Base-by-base conservation (phyloP, 495 filamentous ascomycete genomes). In the Aspergillus nidulans region DNA sequence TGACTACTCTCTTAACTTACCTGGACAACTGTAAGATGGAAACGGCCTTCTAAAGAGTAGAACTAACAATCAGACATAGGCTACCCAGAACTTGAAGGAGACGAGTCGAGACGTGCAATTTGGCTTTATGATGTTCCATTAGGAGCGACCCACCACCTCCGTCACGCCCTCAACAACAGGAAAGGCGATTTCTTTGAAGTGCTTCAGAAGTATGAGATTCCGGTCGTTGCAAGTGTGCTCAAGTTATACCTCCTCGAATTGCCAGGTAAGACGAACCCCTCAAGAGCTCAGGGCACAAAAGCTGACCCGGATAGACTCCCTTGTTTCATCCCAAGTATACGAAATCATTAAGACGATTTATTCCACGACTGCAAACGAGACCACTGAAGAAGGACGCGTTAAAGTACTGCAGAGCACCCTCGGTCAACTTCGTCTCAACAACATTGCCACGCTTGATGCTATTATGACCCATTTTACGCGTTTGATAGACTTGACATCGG, bases 281-380 rank as follows among this genome's bases (percentile, higher is more conserved):
- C 3, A n/a, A 19, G 5, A 42, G 48, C 36, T 16, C 13, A 19
- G 8, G 4, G 3, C 9, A 15, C 8, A 42, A 6, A 13, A 28
- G 19, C 4, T 4, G 9, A 39, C 13, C 6, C 4, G 5, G 6
- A 10, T 15, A 60, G 94, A 99, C 69, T 97, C 94, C 19, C 82
- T 99, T 53, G 95, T 99, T 57, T 97, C 95, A 45, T 96, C 91
- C 21, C 92, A 96, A 66, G 91, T 97, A 56, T 99, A 99, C 69
- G 94, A 99, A 77, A 97, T 99, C 66, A 87, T 99, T 62, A 90
- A 96, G 69, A 97, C 90, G 1, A 95, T 97, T 53, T 99, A 99
- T 71, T 77, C 78, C 15, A 76, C 79, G 19, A 87, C 84, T 48
- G 90, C 89, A 25, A 84, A 91, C 26, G 85, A 91, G 55, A 80